Evolutionary conservation across 176 grass and related monocot genomes (phyloP).

Genomic region (Zoysia japonica): DNA sequence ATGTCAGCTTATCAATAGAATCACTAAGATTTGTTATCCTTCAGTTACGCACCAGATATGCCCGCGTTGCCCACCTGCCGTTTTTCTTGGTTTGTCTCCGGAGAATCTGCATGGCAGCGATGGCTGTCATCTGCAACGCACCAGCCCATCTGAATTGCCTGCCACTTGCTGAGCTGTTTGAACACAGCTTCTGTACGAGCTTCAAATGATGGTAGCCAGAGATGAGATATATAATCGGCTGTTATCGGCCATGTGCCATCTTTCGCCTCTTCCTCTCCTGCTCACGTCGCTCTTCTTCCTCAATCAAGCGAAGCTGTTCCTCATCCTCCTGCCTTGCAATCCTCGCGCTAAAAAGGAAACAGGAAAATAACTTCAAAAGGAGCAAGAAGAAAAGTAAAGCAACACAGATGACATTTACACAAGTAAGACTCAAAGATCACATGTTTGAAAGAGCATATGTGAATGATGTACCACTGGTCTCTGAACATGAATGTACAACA

Average conservation of each 20-base stretch:
- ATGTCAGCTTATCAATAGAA: constrained; percentile 17
- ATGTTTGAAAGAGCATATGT: background rate
- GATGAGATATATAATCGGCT: background rate
- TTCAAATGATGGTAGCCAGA: constrained; percentile 9
- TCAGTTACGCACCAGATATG: background rate
- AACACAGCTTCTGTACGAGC: background rate
- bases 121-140: background rate
- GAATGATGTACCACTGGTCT: too few relatives aligned
- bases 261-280: constrained; percentile 70
- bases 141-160: background rate
- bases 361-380: background rate
- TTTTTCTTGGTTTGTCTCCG: constrained; percentile 20
- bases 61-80: constrained; percentile 15
- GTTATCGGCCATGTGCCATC: constrained; percentile 35
- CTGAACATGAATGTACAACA: too few relatives aligned
- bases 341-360: constrained; percentile 52
- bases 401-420: background rate
- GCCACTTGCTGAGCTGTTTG: background rate
- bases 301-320: constrained; percentile 78
- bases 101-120: background rate
- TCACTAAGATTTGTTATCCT: constrained; percentile 4
- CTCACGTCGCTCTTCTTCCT: constrained; percentile 79
- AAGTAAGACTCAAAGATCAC: constrained; percentile 15
- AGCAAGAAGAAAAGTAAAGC: background rate
- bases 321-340: constrained; percentile 85